These are phyloP conservation scores for Rubus parviflorus DNA, from an alignment of 306 rosid genomes.

Conservation along the genomic window DNA sequence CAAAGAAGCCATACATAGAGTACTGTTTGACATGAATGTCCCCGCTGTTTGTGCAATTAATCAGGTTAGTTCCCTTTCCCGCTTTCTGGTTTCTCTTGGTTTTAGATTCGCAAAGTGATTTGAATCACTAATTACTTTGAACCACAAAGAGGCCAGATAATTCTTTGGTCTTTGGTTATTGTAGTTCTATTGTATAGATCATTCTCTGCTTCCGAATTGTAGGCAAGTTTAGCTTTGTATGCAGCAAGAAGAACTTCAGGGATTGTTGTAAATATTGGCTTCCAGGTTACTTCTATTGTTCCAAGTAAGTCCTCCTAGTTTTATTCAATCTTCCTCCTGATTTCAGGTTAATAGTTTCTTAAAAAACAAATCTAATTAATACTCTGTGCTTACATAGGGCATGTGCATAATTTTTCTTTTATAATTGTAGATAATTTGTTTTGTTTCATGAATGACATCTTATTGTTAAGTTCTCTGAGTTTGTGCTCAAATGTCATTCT, in stretches of 20 bases:
- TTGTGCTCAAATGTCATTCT: background rate
- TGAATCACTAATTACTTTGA: background rate
- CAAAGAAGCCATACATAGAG: conserved; percentile 67
- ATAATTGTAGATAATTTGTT: background rate
- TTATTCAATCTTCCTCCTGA: conserved; percentile 8
- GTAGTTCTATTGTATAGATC: conserved; percentile 13
- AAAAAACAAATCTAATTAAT: no score
- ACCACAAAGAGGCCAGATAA: background rate
- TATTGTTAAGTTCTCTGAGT: background rate
- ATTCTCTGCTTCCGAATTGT: conserved; percentile 31
- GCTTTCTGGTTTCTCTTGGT: background rate
- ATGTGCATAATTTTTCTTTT: background rate
- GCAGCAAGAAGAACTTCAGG: conserved; percentile 87
- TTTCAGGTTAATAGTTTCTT: background rate
- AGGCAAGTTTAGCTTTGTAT: conserved; percentile 87
- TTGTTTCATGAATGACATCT: background rate
- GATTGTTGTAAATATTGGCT: conserved; percentile 88
- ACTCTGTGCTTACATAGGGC: background rate
- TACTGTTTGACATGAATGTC: conserved; percentile 80
- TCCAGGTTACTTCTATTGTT: conserved; percentile 84
- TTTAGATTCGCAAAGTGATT: background rate
- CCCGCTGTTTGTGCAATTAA: conserved; percentile 87
- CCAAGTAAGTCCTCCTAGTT: conserved; percentile 68
- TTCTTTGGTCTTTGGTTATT: background rate
- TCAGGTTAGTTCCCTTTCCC: conserved; percentile 53